Conservation (phyloP, 192 early-diverging fungal genomes). For the Linnemannia exigua region DNA sequence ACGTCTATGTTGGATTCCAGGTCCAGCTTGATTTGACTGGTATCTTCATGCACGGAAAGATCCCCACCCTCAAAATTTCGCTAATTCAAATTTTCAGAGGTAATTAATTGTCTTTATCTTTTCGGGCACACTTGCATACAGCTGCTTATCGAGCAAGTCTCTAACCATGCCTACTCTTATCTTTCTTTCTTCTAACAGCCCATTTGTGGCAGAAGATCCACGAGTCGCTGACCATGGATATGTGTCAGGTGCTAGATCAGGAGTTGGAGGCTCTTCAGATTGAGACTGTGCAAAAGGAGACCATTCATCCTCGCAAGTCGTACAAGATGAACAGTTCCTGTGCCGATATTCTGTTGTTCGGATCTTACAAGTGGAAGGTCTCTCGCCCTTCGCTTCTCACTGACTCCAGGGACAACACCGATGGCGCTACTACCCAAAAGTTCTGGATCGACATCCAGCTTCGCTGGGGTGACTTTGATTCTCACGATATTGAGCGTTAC, state of each 20-base stretch:
- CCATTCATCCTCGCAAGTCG: slow-evolving; percentile 98
- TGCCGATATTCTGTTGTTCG: slow-evolving; percentile 95
- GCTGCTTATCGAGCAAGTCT: not conserved
- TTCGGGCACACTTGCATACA: not conserved
- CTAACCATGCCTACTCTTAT: not conserved
- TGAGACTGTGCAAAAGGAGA: slow-evolving; percentile 99
- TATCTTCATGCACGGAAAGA: slow-evolving; percentile 99
- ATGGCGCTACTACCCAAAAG: slow-evolving; percentile 96
- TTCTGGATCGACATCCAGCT: slow-evolving; percentile 99
- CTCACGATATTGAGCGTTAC: slow-evolving; percentile 99
- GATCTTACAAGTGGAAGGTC: slow-evolving; percentile 98
- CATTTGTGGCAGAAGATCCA: slow-evolving; percentile 99
- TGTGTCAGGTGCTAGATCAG: slow-evolving; percentile 96
- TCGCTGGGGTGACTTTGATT: slow-evolving; percentile 99
- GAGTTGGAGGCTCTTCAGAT: slow-evolving; percentile 98
- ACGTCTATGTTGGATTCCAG: slow-evolving; percentile 99
- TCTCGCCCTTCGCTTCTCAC: slow-evolving; percentile 94
- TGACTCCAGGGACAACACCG: slow-evolving; percentile 95
- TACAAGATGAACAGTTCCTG: slow-evolving; percentile 99
- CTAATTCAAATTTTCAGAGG: slow-evolving; percentile 97
- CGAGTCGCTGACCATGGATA: slow-evolving; percentile 70
- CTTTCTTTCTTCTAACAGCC: slow-evolving; percentile 53
- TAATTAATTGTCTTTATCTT: not conserved
- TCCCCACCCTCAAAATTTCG: slow-evolving; percentile 99
- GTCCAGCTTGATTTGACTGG: slow-evolving; percentile 99